These are phyloP conservation scores for Penicillium bialowiezense DNA, from an alignment of 495 filamentous ascomycete species.

Conservation along the genomic window DNA sequence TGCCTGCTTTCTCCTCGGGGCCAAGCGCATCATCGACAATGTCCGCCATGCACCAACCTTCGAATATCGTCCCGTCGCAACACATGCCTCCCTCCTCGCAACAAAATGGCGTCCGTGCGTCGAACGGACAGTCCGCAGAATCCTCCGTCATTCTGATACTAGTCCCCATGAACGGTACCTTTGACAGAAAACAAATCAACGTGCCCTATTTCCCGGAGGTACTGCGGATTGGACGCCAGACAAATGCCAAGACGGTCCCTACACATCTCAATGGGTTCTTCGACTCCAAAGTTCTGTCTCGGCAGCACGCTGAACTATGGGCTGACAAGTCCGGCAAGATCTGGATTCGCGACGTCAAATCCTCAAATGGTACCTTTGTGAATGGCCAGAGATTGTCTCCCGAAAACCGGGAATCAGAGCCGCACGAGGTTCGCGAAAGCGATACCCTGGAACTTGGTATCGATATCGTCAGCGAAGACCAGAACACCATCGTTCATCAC, in stretches of 20 bases:
- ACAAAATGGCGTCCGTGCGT: constrained; percentile 61
- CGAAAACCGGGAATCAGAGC: constrained; percentile 93
- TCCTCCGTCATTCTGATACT: constrained; percentile 75
- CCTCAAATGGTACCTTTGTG: constrained; percentile 97
- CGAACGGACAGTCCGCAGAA: constrained; percentile 52
- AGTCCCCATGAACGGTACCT: constrained; percentile 86
- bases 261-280: constrained; percentile 91
- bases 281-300: constrained; percentile 93
- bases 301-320: constrained; percentile 96
- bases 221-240: constrained; percentile 90
- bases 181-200: constrained; percentile 92
- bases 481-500: constrained; percentile 96
- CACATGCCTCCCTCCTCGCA: constrained; percentile 59
- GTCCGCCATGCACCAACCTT: constrained; percentile 72
- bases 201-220: constrained; percentile 88
- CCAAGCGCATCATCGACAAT: constrained; percentile 65
- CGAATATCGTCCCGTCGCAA: constrained; percentile 69
- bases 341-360: constrained; percentile 96
- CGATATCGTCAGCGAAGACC: constrained; percentile 96
- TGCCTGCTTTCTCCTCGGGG: constrained; percentile 63
- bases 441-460: constrained; percentile 93
- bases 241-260: constrained; percentile 91
- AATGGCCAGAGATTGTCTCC: constrained; percentile 86
- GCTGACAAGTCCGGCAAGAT: constrained; percentile 86
- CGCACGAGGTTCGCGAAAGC: constrained; percentile 81